A percentile compares a stretch with the other conserved stretches of the same genome.
Evolutionary conservation across 371 early-diverging fungal species (phyloP).

Genomic region (Lichtheimia ornata): DNA sequence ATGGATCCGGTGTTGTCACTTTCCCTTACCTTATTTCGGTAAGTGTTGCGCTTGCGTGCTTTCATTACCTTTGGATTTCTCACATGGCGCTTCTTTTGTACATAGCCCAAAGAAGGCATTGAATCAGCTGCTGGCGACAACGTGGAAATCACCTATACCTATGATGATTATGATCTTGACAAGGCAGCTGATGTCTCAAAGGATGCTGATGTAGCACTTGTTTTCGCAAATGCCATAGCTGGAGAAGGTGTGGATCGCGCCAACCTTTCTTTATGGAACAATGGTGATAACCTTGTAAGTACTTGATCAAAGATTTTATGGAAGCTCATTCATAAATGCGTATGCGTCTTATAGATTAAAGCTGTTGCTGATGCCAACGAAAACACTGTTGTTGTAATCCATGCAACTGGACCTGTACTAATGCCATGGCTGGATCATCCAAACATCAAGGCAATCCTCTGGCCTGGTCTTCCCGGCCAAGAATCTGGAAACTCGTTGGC

Average conservation of each 20-base stretch:
- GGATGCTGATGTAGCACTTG: conserved; percentile 60
- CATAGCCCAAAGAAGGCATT: conserved; percentile 5
- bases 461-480: conserved; percentile 56
- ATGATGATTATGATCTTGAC: conserved; percentile 30
- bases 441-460: conserved; percentile 57
- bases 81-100: conserved; percentile 19
- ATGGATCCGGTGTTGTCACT: conserved; percentile 65
- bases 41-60: neutral
- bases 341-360: conserved; percentile 33
- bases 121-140: conserved; percentile 11
- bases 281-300: conserved; percentile 57
- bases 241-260: conserved; percentile 64
- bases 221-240: conserved; percentile 59
- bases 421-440: conserved; percentile 62
- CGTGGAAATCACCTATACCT: conserved; percentile 11
- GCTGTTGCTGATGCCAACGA: conserved; percentile 53
- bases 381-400: conserved; percentile 63
- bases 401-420: conserved; percentile 58
- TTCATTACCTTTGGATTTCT: no score
- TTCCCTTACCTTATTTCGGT: conserved; percentile 55
- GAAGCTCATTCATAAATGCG: neutral
- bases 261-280: conserved; percentile 56
- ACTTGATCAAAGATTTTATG: conserved; percentile 30
- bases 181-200: conserved; percentile 35
- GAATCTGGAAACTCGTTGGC: conserved; percentile 55